phyloP scores from a whole-genome alignment of 2,329 filamentous ascomycete species.

The Neodidymelliopsis sp. region DNA sequence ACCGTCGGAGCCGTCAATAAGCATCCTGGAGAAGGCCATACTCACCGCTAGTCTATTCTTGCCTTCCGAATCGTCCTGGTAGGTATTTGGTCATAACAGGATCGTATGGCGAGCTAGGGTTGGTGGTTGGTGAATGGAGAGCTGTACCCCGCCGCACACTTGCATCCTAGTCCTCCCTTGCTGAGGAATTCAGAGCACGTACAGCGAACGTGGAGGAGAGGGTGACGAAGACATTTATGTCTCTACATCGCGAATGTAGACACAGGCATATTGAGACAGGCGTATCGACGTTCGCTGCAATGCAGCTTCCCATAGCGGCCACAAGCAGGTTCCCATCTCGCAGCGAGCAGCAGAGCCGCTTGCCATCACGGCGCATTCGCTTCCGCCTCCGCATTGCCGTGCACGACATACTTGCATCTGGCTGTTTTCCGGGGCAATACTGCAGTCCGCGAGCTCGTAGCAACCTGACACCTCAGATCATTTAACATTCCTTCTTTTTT shows the following conservation, averaged over 20 bases:
- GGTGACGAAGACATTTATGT: slow-evolving; percentile 8
- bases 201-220: slow-evolving; percentile 15
- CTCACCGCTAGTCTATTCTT: slow-evolving; percentile 48
- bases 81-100: slow-evolving; percentile 34
- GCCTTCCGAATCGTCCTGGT: slow-evolving; percentile 18
- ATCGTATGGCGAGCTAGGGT: slow-evolving; percentile 33
- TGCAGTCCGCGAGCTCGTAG: slow-evolving; percentile 37
- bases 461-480: slow-evolving; percentile 27
- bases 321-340: slow-evolving; percentile 33
- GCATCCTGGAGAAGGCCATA: slow-evolving; percentile 15
- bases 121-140: slow-evolving; percentile 27
- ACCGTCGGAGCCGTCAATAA: slow-evolving; percentile 40
- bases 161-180: slow-evolving; percentile 19
- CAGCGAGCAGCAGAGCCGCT: slow-evolving; percentile 40
- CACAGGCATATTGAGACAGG: slow-evolving; percentile 15
- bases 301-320: slow-evolving; percentile 38
- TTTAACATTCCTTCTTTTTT: slow-evolving; percentile 8
- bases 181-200: slow-evolving; percentile 3
- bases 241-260: slow-evolving; percentile 11
- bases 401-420: slow-evolving; percentile 47
- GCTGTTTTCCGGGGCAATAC: slow-evolving; percentile 39
- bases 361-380: slow-evolving; percentile 34
- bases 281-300: slow-evolving; percentile 28
- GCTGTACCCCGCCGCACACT: slow-evolving; percentile 33
- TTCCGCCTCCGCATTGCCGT: slow-evolving; percentile 40